Evolutionary conservation across 2,329 filamentous ascomycete species (phyloP), one percentile per base, ranked within the genome.

Genomic region (Thyridium curvatum): DNA sequence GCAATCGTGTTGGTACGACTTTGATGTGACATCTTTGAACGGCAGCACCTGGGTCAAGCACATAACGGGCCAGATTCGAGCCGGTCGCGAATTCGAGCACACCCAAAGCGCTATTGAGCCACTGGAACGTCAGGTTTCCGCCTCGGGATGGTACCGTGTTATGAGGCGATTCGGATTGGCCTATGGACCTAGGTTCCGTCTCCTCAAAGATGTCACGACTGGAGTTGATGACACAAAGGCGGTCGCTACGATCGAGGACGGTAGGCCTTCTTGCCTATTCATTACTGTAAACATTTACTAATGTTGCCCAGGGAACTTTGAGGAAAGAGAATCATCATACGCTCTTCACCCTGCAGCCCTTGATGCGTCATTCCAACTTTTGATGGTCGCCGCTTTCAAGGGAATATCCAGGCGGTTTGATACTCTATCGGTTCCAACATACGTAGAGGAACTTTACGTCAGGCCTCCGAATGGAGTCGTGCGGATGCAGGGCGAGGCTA

Each of bases 331-430:
- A 4, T 15, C 18, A 10, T 32, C 30, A 16, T 43, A 54, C n/a
- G 44, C 47, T n/a, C 44, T 58, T 14, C 58, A 61, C 30, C 57
- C 58, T 1, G 45, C 52, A 3, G 52, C 52, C 36, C 44, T 61
- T 13, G 56, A 61, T 40, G 26, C 38, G n/a, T 34, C 41, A 18
- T 28, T 50, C 4, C 49, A 49, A 17, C 18, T 44, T 8, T 33
- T 33, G 12, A 40, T 43, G 26, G 16, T 43, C 3, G 41, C 41
- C 7, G 37, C 28, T 2, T 34, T 34, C 16, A n/a, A 28, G 8
- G 41, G 41, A 5, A 31, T 43, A 12, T 30, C 40, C 30, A 30
- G 34, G 9, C 34, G 32, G 16, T 40, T 43, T 18, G 17, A 34
- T 12, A 28, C n/a, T 2, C n/a, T 40, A 12, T 39, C 33, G 12